These are phyloP conservation scores for Larix sibirica DNA, from an alignment of 83 land plant species.

Conservation along the genomic window DNA sequence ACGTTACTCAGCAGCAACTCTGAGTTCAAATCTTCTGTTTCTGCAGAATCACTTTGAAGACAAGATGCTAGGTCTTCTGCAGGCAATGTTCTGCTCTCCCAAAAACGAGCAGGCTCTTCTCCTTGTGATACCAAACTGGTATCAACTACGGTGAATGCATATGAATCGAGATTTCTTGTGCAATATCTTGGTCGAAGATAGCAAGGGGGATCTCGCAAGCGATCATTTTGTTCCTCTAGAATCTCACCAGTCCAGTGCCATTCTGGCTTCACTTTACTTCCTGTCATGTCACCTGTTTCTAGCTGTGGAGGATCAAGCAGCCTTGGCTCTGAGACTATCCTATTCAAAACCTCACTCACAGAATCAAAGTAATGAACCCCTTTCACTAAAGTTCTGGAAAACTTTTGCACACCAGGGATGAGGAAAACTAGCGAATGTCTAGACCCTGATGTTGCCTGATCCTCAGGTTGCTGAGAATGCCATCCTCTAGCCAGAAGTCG, in stretches of 20 bases:
- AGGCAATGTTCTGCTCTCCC: conserved; percentile 43
- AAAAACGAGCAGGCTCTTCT: conserved; percentile 22
- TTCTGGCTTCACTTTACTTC: conserved; percentile 14
- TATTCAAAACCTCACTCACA: conserved; percentile 61
- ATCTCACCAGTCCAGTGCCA: conserved; percentile 5
- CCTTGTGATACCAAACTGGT: conserved; percentile 43
- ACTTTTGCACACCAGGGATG: conserved; percentile 65
- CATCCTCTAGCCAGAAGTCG: conserved; percentile 74
- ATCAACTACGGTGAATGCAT: conserved; percentile 57
- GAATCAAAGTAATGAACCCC: conserved; percentile 80
- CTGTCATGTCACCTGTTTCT: conserved; percentile 17
- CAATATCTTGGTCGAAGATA: conserved; percentile 48
- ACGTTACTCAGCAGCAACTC: conserved; percentile 4
- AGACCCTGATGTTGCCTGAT: conserved; percentile 24
- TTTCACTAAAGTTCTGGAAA: conserved; percentile 59
- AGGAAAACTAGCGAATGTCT: conserved; percentile 62
- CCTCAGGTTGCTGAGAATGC: conserved; percentile 66
- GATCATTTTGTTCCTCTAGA: conserved; percentile 17
- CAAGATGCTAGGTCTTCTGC: conserved; percentile 10
- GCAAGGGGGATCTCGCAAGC: conserved; percentile 18
- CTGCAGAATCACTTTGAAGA: conserved; percentile 11
- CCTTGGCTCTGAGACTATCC: conserved; percentile 57
- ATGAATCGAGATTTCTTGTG: conserved; percentile 16
- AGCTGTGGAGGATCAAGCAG: conserved; percentile 39
- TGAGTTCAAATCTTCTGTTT: conserved; percentile 7